These are phyloP conservation scores for Podospora pseudocomata DNA, from an alignment of 495 filamentous ascomycete genomes.

Conservation along the genomic window DNA sequence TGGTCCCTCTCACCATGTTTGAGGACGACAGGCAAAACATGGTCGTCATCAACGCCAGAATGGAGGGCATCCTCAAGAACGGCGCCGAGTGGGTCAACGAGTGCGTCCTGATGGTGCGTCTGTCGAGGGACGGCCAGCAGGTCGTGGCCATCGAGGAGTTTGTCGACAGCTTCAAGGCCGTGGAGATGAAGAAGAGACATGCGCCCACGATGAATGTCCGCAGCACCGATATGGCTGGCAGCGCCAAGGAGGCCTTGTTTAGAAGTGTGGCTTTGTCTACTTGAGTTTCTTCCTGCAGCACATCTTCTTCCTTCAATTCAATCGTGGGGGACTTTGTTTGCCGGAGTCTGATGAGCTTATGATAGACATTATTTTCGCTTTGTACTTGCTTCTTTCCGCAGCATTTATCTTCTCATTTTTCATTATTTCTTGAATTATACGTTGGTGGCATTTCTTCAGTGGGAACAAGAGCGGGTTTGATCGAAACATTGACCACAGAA, in stretches of 20 bases:
- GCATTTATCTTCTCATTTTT: background rate
- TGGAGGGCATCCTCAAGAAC: conserved; percentile 32
- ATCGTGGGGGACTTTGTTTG: background rate
- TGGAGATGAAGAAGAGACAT: conserved; percentile 36
- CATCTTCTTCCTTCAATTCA: background rate
- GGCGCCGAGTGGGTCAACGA: conserved; percentile 37
- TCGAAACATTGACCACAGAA: too few relatives aligned
- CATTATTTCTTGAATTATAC: background rate
- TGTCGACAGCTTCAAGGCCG: conserved; percentile 40
- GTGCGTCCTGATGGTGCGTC: conserved; percentile 38
- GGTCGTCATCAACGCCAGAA: conserved; percentile 35
- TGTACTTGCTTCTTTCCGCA: background rate
- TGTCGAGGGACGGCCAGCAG: conserved; percentile 29
- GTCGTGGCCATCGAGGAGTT: conserved; percentile 38
- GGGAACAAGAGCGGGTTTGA: too few relatives aligned
- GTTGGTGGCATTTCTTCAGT: background rate
- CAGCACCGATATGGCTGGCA: background rate
- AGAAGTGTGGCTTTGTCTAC: conserved; percentile 24
- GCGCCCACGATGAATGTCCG: conserved; percentile 29
- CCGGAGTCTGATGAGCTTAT: background rate
- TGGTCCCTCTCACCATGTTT: conserved; percentile 36
- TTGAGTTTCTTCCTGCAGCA: conserved; percentile 18
- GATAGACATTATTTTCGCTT: background rate
- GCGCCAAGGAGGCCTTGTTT: conserved; percentile 7
- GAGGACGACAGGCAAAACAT: conserved; percentile 31